Base-by-base conservation (phyloP, 2,329 filamentous ascomycete species). In the Aspergillus sp. region DNA sequence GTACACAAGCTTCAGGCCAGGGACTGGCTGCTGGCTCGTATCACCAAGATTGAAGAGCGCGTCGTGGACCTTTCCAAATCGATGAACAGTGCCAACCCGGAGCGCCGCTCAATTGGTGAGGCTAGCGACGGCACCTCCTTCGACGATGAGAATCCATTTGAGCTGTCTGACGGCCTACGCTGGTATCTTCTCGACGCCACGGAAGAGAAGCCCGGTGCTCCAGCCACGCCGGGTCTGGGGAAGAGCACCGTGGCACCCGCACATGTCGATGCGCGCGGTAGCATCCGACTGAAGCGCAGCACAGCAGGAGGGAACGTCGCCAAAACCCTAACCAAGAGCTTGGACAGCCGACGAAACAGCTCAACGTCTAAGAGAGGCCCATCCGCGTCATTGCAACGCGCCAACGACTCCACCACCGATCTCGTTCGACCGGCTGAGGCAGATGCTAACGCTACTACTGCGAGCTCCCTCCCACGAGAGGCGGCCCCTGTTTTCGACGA, bases 11-110 rank as follows among this genome's bases (percentile, higher is more conserved):
- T 99, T 5, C 85, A 87, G 25, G 87, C 86, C 45, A 84, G 93
- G 32, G 94, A 99, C 68, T 99, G 94, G 91, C 84, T 99, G n/a
- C 87, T 99, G 6, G 94, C 94, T 7, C 87, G 94, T 14, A 97
- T 99, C 53, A 86, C 86, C 11, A 91, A 90, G 58, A 86, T 97
- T 19, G 91, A 97, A 74, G 91, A 97, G 69, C 88, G 91, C 3
- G 88, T 97, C 3, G 94, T 99, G 0, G 92, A 99, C 70, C 78
- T 97, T 5, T 94, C 89, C 14, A 91, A 89, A 73, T 89, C 87
- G 20, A 76, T 94, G 57, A 82, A 86, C 61, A 70, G 74, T 53
- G 52, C 71, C 50, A 66, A 73, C 6, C 81, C 83, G 11, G 85
- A 87, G 55, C 70, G 75, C 59, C 68, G 74, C 58, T 75, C 81